Percentiles rank a stretch among this genome's conserved stretches.
Conservation (phyloP, 768 basidiomycete genomes). For the Lentinula boryana region DNA sequence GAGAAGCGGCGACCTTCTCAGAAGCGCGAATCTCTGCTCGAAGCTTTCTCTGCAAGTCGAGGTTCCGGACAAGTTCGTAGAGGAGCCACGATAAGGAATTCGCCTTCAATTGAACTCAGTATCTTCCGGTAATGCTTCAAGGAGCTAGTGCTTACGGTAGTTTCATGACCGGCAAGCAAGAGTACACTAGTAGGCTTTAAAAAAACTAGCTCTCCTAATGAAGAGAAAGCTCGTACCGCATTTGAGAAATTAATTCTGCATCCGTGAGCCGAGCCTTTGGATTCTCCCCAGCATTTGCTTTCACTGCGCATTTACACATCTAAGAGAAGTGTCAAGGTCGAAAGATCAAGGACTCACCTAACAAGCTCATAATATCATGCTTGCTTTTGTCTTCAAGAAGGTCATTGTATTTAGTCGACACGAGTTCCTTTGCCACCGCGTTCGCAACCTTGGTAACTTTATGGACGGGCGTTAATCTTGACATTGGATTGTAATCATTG, state of each 20-base stretch:
- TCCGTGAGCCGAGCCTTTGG: constrained; percentile 10
- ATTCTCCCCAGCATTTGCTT: constrained; percentile 13
- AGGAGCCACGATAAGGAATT: not conserved
- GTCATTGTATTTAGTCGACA: not conserved
- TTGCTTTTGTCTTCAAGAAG: constrained; percentile 3
- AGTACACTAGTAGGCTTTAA: not conserved
- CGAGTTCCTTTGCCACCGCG: constrained; percentile 3
- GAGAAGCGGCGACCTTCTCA: not conserved
- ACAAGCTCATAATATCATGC: constrained; percentile 28
- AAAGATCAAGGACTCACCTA: constrained; percentile 17
- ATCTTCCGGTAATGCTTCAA: no score
- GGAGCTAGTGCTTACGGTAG: not conserved
- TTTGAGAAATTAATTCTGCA: constrained; percentile 24
- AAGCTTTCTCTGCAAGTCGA: not conserved
- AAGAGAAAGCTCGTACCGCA: constrained; percentile 9
- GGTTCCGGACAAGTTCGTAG: not conserved
- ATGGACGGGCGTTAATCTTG: not conserved
- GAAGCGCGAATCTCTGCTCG: not conserved
- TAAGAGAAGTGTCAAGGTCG: not conserved
- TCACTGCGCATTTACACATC: constrained; percentile 4
- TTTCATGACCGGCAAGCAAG: constrained; percentile 1
- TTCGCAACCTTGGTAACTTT: not conserved
- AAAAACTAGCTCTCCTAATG: no score
- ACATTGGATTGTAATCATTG: constrained; percentile 4
- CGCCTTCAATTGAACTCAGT: no score